A percentile compares a stretch with the other conserved stretches of the same genome.
These are phyloP conservation scores for Ceratocystis diversiconidia DNA, from an alignment of 2,329 filamentous ascomycete species.

Conservation along the genomic window DNA sequence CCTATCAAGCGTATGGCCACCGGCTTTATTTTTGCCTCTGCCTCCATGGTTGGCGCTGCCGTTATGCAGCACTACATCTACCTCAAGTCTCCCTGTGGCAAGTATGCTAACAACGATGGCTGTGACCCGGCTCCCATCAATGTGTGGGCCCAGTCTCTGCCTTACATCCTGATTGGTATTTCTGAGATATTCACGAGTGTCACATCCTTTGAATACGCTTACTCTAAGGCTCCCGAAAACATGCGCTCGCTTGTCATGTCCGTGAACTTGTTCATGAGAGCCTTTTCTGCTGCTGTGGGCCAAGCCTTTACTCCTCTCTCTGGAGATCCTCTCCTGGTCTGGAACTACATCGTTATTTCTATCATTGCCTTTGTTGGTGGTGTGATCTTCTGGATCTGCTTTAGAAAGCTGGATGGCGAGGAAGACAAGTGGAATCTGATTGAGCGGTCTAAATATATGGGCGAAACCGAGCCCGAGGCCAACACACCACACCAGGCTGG, in stretches of 20 bases:
- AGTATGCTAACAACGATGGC: conserved; percentile 34
- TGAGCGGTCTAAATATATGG: conserved; percentile 31
- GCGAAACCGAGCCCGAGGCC: conserved; percentile 28
- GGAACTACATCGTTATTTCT: conserved; percentile 56
- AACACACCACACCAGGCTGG: conserved; percentile 16
- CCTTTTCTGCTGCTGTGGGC: conserved; percentile 55
- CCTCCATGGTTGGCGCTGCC: conserved; percentile 45
- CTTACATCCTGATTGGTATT: conserved; percentile 37
- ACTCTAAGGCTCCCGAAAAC: conserved; percentile 62
- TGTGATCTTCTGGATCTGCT: conserved; percentile 52
- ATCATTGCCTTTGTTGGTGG: conserved; percentile 49
- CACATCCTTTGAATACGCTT: conserved; percentile 59
- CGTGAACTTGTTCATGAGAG: conserved; percentile 56
- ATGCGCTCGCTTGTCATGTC: conserved; percentile 66
- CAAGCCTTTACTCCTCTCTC: conserved; percentile 51
- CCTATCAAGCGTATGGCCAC: conserved; percentile 62
- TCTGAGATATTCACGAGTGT: conserved; percentile 42
- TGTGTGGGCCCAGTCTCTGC: conserved; percentile 44
- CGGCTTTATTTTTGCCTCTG: conserved; percentile 51
- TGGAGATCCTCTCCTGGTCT: conserved; percentile 50
- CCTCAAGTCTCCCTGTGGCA: conserved; percentile 44
- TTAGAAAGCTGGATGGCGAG: conserved; percentile 47
- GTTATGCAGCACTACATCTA: conserved; percentile 52
- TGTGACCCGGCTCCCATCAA: conserved; percentile 48
- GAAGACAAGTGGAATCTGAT: conserved; percentile 58